Conservation (phyloP, 1,284 basidiomycete species). For the Boletus sp. region DNA sequence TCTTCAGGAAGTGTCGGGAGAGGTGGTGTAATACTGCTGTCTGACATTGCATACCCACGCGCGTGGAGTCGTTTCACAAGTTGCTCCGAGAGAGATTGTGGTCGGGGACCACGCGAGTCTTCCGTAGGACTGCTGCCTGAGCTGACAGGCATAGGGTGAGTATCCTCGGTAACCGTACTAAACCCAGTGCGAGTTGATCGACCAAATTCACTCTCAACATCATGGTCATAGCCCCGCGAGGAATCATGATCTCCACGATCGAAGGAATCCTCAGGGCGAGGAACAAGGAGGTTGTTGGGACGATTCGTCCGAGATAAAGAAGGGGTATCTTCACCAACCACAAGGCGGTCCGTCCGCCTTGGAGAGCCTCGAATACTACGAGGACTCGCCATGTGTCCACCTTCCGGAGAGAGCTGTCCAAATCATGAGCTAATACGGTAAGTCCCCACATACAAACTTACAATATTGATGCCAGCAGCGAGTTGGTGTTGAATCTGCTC, state of each 20-base stretch:
- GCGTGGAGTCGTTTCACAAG: slow-evolving; percentile 45
- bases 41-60: slow-evolving; percentile 31
- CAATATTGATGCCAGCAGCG: slow-evolving; percentile 68
- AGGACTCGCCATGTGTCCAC: slow-evolving; percentile 55
- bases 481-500: slow-evolving; percentile 82
- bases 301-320: slow-evolving; percentile 35
- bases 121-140: slow-evolving; percentile 41
- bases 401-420: slow-evolving; percentile 47
- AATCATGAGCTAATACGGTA: slow-evolving; percentile 13
- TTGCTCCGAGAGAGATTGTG: slow-evolving; percentile 56
- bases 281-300: slow-evolving; percentile 40
- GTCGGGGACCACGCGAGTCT: slow-evolving; percentile 32
- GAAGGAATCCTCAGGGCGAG: slow-evolving; percentile 41
- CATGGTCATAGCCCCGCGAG: slow-evolving; percentile 43
- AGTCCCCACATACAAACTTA: slow-evolving; percentile 35
- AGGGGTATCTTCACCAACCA: slow-evolving; percentile 37
- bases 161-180: slow-evolving; percentile 47
- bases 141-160: slow-evolving; percentile 52
- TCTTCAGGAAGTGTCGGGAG: slow-evolving; percentile 41
- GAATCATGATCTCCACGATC: slow-evolving; percentile 40
- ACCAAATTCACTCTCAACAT: slow-evolving; percentile 54
- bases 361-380: slow-evolving; percentile 66
- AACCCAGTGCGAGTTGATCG: slow-evolving; percentile 45
- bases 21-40: slow-evolving; percentile 16
- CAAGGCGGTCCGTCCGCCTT: slow-evolving; percentile 42